Evolutionary conservation across 768 basidiomycete species (phyloP).

Genomic region (Kwoniella sp.): DNA sequence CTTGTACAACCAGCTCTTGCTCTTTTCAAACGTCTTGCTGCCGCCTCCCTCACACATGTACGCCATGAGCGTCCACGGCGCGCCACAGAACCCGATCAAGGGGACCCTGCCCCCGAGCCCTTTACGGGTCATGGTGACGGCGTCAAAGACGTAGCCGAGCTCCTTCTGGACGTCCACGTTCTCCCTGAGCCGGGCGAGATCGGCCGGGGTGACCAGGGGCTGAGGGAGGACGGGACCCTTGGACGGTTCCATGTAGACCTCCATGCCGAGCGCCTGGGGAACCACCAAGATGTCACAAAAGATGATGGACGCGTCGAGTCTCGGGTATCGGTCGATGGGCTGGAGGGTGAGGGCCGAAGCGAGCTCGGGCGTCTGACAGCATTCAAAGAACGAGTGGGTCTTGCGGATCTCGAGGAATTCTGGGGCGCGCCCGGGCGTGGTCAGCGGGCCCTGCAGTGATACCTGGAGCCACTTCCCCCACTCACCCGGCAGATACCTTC

Average conservation of each 20-base stretch:
- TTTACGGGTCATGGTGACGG: constrained; percentile 77
- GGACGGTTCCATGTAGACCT: constrained; percentile 77
- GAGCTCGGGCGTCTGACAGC: constrained; percentile 85
- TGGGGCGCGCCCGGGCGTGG: constrained; percentile 41
- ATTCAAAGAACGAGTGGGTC: constrained; percentile 86
- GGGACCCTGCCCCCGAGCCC: constrained; percentile 83
- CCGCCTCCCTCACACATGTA: constrained; percentile 99
- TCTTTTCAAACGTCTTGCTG: constrained; percentile 81
- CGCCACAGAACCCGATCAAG: constrained; percentile 93
- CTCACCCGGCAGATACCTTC: constrained; percentile 78
- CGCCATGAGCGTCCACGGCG: constrained; percentile 95
- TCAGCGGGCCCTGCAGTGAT: neutral
- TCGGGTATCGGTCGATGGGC: constrained; percentile 79
- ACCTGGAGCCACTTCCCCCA: neutral
- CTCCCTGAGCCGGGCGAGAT: constrained; percentile 61
- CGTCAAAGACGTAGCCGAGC: constrained; percentile 86
- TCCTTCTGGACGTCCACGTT: constrained; percentile 73
- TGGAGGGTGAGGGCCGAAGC: constrained; percentile 87
- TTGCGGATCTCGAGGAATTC: constrained; percentile 86
- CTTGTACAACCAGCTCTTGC: constrained; percentile 91
- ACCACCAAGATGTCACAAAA: constrained; percentile 98
- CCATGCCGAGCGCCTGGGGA: constrained; percentile 94
- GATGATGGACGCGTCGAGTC: constrained; percentile 93
- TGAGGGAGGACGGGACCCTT: constrained; percentile 72
- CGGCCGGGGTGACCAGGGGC: constrained; percentile 72